Conservation (phyloP, 768 basidiomycete genomes). For the Boletus huronensis region DNA sequence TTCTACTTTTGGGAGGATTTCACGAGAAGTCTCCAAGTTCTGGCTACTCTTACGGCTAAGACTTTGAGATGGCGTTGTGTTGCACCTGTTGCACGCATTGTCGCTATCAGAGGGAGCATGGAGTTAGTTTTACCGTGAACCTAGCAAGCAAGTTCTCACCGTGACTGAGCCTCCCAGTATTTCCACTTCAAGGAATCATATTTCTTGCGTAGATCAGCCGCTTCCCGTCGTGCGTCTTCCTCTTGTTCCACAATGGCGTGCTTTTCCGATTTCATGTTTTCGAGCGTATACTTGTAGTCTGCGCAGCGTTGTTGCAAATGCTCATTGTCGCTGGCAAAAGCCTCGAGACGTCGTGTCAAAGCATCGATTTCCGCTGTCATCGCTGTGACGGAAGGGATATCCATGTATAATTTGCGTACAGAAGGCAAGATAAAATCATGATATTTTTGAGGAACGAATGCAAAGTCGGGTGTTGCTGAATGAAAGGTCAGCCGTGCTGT, state of each 20-base stretch:
- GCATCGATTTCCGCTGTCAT: conserved; percentile 33
- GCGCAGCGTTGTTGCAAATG: conserved; percentile 44
- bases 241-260: conserved; percentile 27
- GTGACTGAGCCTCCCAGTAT: conserved; percentile 12
- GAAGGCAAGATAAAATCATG: conserved; percentile 55
- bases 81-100: background rate
- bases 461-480: conserved; percentile 46
- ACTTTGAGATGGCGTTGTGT: background rate
- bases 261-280: conserved; percentile 33
- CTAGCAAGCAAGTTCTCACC: conserved; percentile 9
- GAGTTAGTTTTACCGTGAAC: background rate
- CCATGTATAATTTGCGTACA: conserved; percentile 55
- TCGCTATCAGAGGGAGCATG: conserved; percentile 3
- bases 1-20: conserved; percentile 22
- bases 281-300: conserved; percentile 33
- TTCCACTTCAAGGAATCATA: conserved; percentile 31
- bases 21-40: conserved; percentile 8
- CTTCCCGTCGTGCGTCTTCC: conserved; percentile 37
- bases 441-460: conserved; percentile 53
- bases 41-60: conserved; percentile 9
- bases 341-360: conserved; percentile 38
- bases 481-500: background rate
- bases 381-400: conserved; percentile 29
- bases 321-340: conserved; percentile 40
- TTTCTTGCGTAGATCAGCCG: conserved; percentile 36